phyloP scores from a whole-genome alignment of 345 rosid species.

The Rhodamnia argentea region DNA sequence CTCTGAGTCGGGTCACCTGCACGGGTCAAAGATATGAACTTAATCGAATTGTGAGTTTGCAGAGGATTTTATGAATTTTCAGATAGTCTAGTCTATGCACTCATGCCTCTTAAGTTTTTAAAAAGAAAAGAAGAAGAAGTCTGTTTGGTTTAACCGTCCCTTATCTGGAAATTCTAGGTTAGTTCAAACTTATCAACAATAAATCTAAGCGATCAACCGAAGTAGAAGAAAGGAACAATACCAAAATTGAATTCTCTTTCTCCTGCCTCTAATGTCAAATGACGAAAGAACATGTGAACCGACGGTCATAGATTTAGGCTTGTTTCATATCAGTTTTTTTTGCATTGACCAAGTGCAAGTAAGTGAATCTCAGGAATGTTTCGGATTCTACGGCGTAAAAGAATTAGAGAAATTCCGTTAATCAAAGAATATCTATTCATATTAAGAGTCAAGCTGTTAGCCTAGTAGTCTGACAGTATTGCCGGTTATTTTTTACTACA shows the following conservation, averaged over 20 bases:
- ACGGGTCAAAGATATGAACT: background rate
- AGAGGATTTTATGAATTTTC: background rate
- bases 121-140: background rate
- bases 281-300: background rate
- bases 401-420: background rate
- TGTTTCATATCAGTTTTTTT: background rate
- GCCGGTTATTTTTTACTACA: too few species aligned
- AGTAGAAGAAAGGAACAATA: background rate
- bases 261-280: background rate
- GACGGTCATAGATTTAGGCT: background rate
- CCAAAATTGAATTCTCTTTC: background rate
- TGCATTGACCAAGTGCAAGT: background rate
- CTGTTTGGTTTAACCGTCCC: background rate
- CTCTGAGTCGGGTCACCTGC: background rate
- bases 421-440: background rate
- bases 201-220: background rate
- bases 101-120: background rate
- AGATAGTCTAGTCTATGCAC: background rate
- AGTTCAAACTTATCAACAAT: background rate
- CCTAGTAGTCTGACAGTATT: too few species aligned
- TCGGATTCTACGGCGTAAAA: background rate
- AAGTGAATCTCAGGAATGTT: background rate
- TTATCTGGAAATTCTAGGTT: background rate
- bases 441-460: background rate
- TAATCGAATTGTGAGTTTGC: background rate